Evolutionary conservation across 805 yeast species (phyloP), one percentile per base, ranked within the genome.

Genomic region (Candida lessepsii): DNA sequence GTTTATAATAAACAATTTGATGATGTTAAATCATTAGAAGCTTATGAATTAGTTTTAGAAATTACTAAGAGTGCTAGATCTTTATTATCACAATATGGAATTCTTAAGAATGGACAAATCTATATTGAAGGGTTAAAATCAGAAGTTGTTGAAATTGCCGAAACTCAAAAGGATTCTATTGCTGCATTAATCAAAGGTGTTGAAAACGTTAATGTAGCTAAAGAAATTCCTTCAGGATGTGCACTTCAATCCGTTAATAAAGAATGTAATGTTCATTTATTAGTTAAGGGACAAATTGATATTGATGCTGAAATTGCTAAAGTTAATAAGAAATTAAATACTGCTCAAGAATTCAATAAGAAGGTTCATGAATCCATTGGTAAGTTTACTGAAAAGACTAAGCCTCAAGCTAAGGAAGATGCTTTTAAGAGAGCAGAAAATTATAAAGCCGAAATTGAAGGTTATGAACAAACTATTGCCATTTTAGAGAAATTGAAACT

Each of bases 251-350:
- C 95, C 41, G 87, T 91, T 43, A 78, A 80, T 44, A 83, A 95
- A 35, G 84, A 78, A 40, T 81, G 87, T 60, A 83, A 80, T 45
- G 98, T 90, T 15, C 96, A 88, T 56, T 78, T 91, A 21, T 74
- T 93, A 60, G 96, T 91, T 42, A 90, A 88, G 74, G 99, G 98
- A 40, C 90, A 85, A 60, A 81, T 93, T 51, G 97, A 91, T 63
- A 77, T 90, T 52, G 97, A 89, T 55, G 84, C 84, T 41, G 98
- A 93, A 70, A 86, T 93, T 54, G 58, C 71, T 52, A 93, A 91
- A 75, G 93, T 89, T 27, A 63, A 71, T 55, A 80, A 79, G 75
- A 91, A 86, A 71, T 73, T 90, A 54, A 75, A 63, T 45, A 84
- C 83, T 63, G 77, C 83, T 31, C 63, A 68, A 51, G 81, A 78